Percentiles rank a stretch among this genome's conserved stretches.
Evolutionary conservation across 139 green algal genomes (phyloP).

Genomic region (Deuterostichococcus epilithicus): DNA sequence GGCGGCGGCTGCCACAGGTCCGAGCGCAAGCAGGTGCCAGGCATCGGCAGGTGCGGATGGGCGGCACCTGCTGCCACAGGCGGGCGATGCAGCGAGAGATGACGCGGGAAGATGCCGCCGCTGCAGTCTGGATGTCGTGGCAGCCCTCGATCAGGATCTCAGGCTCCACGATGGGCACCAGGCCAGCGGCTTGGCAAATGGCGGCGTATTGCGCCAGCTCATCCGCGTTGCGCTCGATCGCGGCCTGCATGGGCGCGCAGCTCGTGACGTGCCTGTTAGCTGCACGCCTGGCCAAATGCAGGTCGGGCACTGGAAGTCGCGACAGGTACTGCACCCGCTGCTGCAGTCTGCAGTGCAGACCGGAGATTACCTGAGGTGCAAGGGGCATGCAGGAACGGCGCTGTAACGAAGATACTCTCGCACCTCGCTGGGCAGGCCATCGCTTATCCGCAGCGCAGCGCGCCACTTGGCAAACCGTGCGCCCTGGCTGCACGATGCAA

Average conservation of each 20-base stretch:
- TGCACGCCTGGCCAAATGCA: no score
- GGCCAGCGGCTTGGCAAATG: conserved; percentile 74
- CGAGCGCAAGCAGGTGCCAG: no score
- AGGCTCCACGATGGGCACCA: conserved; percentile 96
- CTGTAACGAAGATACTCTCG: no score
- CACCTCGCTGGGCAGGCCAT: conserved; percentile 41
- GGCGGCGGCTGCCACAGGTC: no score
- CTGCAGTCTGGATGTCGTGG: conserved; percentile 59
- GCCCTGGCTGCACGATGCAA: conserved; percentile 9
- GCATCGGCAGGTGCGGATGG: no score
- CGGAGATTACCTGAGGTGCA: no score
- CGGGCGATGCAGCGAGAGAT: conserved; percentile 49
- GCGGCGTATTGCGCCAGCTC: conserved; percentile 88
- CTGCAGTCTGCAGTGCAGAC: no score
- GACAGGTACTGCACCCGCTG: no score
- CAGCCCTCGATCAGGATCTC: conserved; percentile 90
- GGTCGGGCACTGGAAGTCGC: no score
- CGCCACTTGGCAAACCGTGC: conserved; percentile 93
- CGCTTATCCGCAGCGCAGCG: conserved; percentile 72
- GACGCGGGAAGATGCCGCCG: conserved; percentile 27
- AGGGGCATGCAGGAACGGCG: no score
- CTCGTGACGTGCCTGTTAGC: no score
- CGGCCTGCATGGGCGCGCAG: no score
- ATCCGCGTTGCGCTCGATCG: conserved; percentile 74
- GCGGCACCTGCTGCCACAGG: conserved; percentile 57